Percentiles rank a stretch among this genome's conserved stretches.
Conservation (phyloP, 2,329 filamentous ascomycete genomes). For the Chrysosporium keratinophilum region DNA sequence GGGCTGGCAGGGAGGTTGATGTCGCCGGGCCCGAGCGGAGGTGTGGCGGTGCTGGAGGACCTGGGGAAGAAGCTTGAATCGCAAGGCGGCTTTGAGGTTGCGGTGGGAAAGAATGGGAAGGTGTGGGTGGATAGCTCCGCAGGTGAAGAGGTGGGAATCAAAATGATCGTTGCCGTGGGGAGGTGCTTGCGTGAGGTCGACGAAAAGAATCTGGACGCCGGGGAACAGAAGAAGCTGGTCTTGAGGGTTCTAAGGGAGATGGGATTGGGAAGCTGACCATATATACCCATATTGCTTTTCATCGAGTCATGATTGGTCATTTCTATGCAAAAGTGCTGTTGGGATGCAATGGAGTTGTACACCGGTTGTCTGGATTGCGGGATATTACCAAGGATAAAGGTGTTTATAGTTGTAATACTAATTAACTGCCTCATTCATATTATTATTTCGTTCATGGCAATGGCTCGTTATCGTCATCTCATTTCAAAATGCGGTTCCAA, state of each 20-base stretch:
- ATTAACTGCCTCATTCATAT: not conserved
- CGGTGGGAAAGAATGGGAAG: slow-evolving; percentile 81
- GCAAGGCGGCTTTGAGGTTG: slow-evolving; percentile 69
- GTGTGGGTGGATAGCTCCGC: slow-evolving; percentile 73
- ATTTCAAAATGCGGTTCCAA: no score
- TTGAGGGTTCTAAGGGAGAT: slow-evolving; percentile 35
- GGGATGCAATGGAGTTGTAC: not conserved
- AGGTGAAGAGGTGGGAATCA: slow-evolving; percentile 48
- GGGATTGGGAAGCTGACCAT: slow-evolving; percentile 15
- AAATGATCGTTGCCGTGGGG: slow-evolving; percentile 66
- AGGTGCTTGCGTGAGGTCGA: slow-evolving; percentile 70
- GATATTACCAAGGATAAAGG: not conserved
- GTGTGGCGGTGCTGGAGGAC: slow-evolving; percentile 66
- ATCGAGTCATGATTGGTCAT: not conserved
- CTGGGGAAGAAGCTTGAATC: slow-evolving; percentile 60
- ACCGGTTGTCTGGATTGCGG: not conserved
- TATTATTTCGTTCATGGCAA: not conserved
- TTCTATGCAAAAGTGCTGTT: not conserved
- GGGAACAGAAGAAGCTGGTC: slow-evolving; percentile 40
- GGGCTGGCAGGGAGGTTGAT: slow-evolving; percentile 74
- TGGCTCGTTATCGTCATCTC: not conserved
- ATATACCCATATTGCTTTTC: not conserved
- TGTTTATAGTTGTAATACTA: not conserved
- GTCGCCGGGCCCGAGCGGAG: slow-evolving; percentile 48
- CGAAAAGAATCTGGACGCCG: slow-evolving; percentile 40